Base-by-base conservation (phyloP, 2,329 filamentous ascomycete genomes). In the Paraphaeosphaeria minitans region DNA sequence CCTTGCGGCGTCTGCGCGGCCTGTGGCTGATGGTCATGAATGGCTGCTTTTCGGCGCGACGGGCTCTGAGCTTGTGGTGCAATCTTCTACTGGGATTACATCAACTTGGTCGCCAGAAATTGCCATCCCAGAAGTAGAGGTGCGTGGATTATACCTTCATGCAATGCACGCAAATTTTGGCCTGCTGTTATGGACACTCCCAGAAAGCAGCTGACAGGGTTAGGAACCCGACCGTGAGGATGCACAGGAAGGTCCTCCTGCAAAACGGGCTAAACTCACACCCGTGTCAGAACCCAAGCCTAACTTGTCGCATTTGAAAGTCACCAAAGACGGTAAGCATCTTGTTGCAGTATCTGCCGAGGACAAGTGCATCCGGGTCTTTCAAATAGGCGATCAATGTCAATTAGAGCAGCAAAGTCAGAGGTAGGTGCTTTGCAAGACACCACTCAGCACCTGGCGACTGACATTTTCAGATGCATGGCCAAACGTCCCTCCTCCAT, bases 281-380 rank as follows among this genome's bases (percentile, higher is more conserved):
- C 65, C 66, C 35, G 64, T 69, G 39, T 54, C 64, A 58, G 70
- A 73, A 27, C 66, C 70, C 29, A 75, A 81, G 59, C 84, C 89
- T 5, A 87, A 89, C 68, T 85, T 97, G 55, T 89, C 88, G 58
- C 85, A 89, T 62, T 73, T 97, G 63, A 81, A 85, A 22, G 78
- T 85, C 29, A 89, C 92, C 0, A 75, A 81, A 14, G 82, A 90
- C 64, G 86, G 88, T 14, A 82, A 84, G 43, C 82, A 96, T 77
- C 75, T 96, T 21, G 80, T 97, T 43, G 90, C 87, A 22, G 86
- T 96, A 31, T 96, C 93, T 9, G 89, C 86, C n/a, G 92, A 96
- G 70, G 95, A 98, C 81, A 99, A 99, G 80, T 87, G 85, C 51
- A 83, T 99, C 42, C 91, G 91, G 75, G 91, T 97, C 0, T 91